Percentiles rank a stretch among this genome's conserved stretches.
These are phyloP conservation scores for Linnemannia elongata DNA, from an alignment of 192 early-diverging fungal genomes.

Conservation along the genomic window DNA sequence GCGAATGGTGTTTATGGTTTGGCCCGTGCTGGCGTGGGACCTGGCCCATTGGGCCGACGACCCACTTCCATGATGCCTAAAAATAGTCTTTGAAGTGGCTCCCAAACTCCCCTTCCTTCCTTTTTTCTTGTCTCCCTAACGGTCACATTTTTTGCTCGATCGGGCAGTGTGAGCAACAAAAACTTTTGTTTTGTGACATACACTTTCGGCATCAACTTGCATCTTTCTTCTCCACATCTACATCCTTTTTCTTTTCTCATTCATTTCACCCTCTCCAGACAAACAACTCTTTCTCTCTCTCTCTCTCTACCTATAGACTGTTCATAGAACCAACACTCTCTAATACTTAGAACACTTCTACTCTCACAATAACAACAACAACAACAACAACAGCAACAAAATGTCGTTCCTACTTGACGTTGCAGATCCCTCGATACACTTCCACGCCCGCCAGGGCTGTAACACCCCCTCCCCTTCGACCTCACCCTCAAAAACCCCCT, in stretches of 20 bases:
- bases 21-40: conserved; percentile 11
- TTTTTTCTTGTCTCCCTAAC: neutral
- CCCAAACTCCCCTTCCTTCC: no score
- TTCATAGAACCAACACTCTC: neutral
- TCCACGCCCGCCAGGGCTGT: conserved; percentile 35
- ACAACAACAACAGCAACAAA: neutral
- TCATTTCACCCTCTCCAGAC: neutral
- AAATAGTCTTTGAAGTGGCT: neutral
- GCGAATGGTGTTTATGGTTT: neutral
- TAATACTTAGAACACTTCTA: neutral
- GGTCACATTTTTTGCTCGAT: conserved; percentile 4
- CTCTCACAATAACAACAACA: neutral
- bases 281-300: no score
- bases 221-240: conserved; percentile 6
- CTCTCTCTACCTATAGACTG: no score
- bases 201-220: conserved; percentile 1
- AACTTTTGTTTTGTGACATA: neutral
- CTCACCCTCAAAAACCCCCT: conserved; percentile 1
- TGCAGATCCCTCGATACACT: conserved; percentile 53
- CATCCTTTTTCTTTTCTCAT: neutral
- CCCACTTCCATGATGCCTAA: neutral
- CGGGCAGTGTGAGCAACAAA: neutral
- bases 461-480: conserved; percentile 6
- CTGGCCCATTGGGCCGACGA: neutral
- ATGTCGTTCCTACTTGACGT: conserved; percentile 53